Conservation (phyloP, 1,284 basidiomycete species). For the Leucoagaricus sp. region DNA sequence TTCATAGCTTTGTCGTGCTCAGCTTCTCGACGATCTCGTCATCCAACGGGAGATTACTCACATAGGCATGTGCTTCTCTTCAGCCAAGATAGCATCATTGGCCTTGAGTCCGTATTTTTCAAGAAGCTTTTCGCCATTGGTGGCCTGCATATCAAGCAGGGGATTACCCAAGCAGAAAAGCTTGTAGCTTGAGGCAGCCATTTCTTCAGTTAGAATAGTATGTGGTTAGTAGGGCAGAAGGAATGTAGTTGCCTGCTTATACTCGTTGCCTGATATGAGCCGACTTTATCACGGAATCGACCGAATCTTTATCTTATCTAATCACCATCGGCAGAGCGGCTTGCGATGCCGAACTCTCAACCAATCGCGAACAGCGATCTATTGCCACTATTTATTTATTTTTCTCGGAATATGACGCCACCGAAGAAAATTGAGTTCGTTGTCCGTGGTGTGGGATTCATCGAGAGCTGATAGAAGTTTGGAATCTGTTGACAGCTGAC, state of each 20-base stretch:
- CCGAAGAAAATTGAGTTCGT: neutral
- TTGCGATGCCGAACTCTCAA: neutral
- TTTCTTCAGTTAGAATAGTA: neutral
- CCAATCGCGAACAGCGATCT: neutral
- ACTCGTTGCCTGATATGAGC: neutral
- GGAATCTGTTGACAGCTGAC: neutral
- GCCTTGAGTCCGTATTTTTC: constrained; percentile 92
- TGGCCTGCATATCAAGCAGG: constrained; percentile 88
- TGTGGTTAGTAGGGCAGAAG: constrained; percentile 12
- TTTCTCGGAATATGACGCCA: neutral
- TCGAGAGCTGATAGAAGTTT: neutral
- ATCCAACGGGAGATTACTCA: constrained; percentile 37
- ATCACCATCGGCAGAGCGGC: neutral
- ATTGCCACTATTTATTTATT: neutral
- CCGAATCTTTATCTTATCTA: constrained; percentile 13
- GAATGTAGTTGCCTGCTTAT: neutral
- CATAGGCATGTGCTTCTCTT: constrained; percentile 86
- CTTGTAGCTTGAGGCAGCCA: constrained; percentile 39
- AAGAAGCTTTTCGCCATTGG: constrained; percentile 81
- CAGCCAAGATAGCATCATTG: constrained; percentile 97
- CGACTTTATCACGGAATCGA: constrained; percentile 7
- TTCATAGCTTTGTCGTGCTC: constrained; percentile 82
- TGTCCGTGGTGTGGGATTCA: neutral
- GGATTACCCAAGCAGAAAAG: constrained; percentile 90
- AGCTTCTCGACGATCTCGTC: neutral